Base-by-base conservation (phyloP, 257 asterid genomes). In the Solanum piurae region DNA sequence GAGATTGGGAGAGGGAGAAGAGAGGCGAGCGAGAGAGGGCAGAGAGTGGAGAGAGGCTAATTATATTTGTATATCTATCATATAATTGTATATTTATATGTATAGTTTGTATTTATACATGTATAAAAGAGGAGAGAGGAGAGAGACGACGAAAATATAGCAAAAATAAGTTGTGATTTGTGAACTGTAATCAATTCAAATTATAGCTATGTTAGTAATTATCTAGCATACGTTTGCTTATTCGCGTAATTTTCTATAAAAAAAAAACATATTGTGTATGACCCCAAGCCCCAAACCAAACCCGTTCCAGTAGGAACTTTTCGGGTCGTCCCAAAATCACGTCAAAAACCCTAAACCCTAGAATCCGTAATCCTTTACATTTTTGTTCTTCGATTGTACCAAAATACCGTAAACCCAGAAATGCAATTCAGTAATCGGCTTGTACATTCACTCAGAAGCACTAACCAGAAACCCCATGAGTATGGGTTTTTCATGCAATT, bases 401-500 rank as follows among this genome's bases (percentile, higher is more conserved):
- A 13, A n/a, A 69, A 87, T 55, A 55, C 64, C 60, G 44, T 49
- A 38, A 69, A 38, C 64, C 46, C n/a, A 74, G 62, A 13, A n/a
- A 91, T 91, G 91, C 73, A 52, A 62, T 86, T 84, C 31, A 84
- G 36, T n/a, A 66, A 18, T 5, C 37, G 33, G 14, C 23, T 37
- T 31, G 7, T 74, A 46, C 44, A 46, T 83, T 83, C 89, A 23
- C 84, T 12, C 4, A 31, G 62, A 52, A 6, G 84, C 75, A 25
- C 42, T 9, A 18, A 3, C 84, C 71, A n/a, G 62, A 55, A 55
- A 55, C 2, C 1, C 2, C 62, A 31, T 21, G 37, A 38, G 44
- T 60, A 27, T 79, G 33, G 82, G 55, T 55, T 72, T 21, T 85
- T 62, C 8, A 89, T 91, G 25, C 98, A 89, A 88, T 92, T 91